Evolutionary conservation across 139 green algal genomes (phyloP).

Genomic region (Picochlorum costavermella): DNA sequence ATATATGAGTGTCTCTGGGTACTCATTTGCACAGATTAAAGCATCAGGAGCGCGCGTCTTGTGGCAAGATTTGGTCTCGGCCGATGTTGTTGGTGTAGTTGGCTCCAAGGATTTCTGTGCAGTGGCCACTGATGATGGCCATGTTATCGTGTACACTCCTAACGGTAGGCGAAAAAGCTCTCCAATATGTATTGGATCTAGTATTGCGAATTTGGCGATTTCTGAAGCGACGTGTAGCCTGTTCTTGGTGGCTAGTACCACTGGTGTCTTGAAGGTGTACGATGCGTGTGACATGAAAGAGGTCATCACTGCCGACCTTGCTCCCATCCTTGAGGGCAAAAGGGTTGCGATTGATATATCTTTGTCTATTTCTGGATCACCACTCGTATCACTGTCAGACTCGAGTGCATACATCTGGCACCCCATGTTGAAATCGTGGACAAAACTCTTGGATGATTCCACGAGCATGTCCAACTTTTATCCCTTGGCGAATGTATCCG

Average conservation of each 20-base stretch:
- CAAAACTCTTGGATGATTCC: slow-evolving; percentile 50
- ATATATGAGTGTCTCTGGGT: neutral
- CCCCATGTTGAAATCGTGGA: slow-evolving; percentile 42
- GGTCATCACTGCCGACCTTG: slow-evolving; percentile 19
- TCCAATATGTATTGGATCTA: slow-evolving; percentile 39
- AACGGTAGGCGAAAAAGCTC: slow-evolving; percentile 44
- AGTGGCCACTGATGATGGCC: slow-evolving; percentile 17
- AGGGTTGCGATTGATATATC: slow-evolving; percentile 25
- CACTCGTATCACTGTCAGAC: slow-evolving; percentile 49
- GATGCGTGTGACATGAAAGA: slow-evolving; percentile 14
- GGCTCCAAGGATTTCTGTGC: slow-evolving; percentile 45
- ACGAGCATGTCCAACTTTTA: slow-evolving; percentile 36
- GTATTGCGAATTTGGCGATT: slow-evolving; percentile 27
- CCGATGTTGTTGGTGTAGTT: slow-evolving; percentile 24
- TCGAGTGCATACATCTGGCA: slow-evolving; percentile 47
- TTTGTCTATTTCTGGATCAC: slow-evolving; percentile 32
- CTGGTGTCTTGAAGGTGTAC: slow-evolving; percentile 28
- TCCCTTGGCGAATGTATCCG: slow-evolving; percentile 5
- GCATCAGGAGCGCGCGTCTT: neutral
- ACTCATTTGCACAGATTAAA: neutral
- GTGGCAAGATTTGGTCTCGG: slow-evolving; percentile 44
- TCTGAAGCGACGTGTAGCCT: slow-evolving; percentile 12
- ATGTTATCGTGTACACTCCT: slow-evolving; percentile 35
- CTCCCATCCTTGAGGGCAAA: slow-evolving; percentile 29
- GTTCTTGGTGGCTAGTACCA: slow-evolving; percentile 33